A percentile compares a stretch with the other conserved stretches of the same genome.
Conservation (phyloP, 2,329 filamentous ascomycete species). For the Calonectria naviculata region DNA sequence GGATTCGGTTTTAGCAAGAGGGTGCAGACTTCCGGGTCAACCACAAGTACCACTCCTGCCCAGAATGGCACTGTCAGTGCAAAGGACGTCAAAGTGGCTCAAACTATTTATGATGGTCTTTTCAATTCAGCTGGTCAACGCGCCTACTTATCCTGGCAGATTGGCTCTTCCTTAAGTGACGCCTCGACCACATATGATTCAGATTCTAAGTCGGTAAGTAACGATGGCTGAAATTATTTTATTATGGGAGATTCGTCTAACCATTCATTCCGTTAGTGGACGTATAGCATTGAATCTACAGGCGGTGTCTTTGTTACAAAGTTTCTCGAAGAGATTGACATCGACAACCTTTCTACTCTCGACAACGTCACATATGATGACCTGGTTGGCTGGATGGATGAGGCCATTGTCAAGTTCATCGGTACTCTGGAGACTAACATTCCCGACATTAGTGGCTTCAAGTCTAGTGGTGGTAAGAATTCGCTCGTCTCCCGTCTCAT, state of each 20-base stretch:
- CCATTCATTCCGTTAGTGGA: constrained; percentile 36
- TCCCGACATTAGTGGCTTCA: constrained; percentile 63
- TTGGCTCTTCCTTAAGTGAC: constrained; percentile 45
- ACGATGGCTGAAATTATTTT: too few relatives aligned
- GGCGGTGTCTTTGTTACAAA: constrained; percentile 51
- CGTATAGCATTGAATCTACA: constrained; percentile 42
- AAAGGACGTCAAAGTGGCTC: constrained; percentile 46
- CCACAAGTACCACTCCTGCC: constrained; percentile 29
- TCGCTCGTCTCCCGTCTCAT: too few relatives aligned
- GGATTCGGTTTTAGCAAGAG: constrained; percentile 20
- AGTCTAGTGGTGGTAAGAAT: constrained; percentile 47
- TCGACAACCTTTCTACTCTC: constrained; percentile 54
- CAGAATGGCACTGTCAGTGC: constrained; percentile 48
- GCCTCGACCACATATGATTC: constrained; percentile 46
- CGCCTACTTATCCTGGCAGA: constrained; percentile 50
- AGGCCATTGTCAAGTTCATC: constrained; percentile 58
- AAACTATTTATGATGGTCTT: constrained; percentile 47
- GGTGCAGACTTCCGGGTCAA: constrained; percentile 33
- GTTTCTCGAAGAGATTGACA: constrained; percentile 53
- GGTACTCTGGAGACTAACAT: constrained; percentile 64
- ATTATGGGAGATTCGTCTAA: too few relatives aligned
- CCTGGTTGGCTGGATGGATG: constrained; percentile 63
- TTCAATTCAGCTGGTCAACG: constrained; percentile 46
- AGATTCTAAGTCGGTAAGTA: constrained; percentile 32
- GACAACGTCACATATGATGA: constrained; percentile 66